Percentiles rank a stretch among this genome's conserved stretches.
Evolutionary conservation across 441 rosid genomes (phyloP).

Genomic region (Mallotus repandus): DNA sequence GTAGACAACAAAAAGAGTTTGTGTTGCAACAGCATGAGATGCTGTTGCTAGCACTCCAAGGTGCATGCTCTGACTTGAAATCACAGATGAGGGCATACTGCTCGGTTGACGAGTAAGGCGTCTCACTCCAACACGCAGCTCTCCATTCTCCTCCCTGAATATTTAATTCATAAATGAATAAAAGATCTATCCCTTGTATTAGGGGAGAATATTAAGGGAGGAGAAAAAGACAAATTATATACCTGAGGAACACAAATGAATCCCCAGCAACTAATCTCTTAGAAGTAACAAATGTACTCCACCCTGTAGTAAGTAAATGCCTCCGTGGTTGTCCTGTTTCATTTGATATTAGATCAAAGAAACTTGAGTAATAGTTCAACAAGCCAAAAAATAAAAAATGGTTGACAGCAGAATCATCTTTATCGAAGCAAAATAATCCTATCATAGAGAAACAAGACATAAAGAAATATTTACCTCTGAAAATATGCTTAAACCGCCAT

Average conservation of each 20-base stretch:
- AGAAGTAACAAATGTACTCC: constrained; percentile 94
- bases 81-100: constrained; percentile 82
- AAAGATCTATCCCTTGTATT: constrained; percentile 12
- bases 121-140: constrained; percentile 81
- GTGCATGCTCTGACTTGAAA: constrained; percentile 98
- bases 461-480: constrained; percentile 56
- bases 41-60: constrained; percentile 98
- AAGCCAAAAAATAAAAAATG: neutral
- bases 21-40: constrained; percentile 81
- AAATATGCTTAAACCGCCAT: constrained; percentile 94
- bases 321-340: constrained; percentile 88
- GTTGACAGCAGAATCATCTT: neutral
- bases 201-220: neutral
- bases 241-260: constrained; percentile 94
- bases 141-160: constrained; percentile 65
- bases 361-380: neutral
- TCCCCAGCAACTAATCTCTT: constrained; percentile 92
- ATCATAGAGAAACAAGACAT: neutral
- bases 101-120: constrained; percentile 64
- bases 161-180: constrained; percentile 12
- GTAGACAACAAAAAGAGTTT: constrained; percentile 73
- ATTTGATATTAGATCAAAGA: constrained; percentile 1
- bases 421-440: neutral
- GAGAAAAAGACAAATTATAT: neutral
- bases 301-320: constrained; percentile 95